Percentiles rank a stretch among this genome's conserved stretches.
phyloP scores from a whole-genome alignment of 306 rosid species.

The Mucuna pruriens region DNA sequence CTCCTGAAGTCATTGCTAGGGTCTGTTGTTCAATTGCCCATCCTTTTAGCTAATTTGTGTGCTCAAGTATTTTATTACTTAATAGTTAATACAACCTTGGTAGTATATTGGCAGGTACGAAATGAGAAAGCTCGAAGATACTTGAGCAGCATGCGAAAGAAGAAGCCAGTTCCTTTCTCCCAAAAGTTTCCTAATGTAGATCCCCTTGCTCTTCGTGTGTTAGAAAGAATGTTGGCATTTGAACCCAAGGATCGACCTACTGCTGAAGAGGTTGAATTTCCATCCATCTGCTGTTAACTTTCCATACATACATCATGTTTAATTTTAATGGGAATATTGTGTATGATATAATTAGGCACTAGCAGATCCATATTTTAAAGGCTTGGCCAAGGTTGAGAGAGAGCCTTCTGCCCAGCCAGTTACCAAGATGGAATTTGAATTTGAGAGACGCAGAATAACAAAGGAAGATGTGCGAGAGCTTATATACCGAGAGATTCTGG shows the following conservation, averaged over 20 bases:
- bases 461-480: slow-evolving; percentile 91
- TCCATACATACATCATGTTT: background rate
- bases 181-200: slow-evolving; percentile 88
- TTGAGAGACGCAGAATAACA: slow-evolving; percentile 38
- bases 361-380: slow-evolving; percentile 87
- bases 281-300: slow-evolving; percentile 4
- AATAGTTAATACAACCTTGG: background rate
- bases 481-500: slow-evolving; percentile 79
- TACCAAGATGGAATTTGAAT: slow-evolving; percentile 94
- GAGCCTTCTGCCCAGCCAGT: slow-evolving; percentile 91
- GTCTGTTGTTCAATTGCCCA: slow-evolving; percentile 46
- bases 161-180: slow-evolving; percentile 76
- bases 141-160: slow-evolving; percentile 86
- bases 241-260: slow-evolving; percentile 90
- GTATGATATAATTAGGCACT: slow-evolving; percentile 61
- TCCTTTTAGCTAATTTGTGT: slow-evolving; percentile 4
- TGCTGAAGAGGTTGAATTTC: slow-evolving; percentile 79
- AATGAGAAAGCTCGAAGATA: slow-evolving; percentile 93
- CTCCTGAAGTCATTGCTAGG: slow-evolving; percentile 81
- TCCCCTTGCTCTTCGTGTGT: slow-evolving; percentile 79
- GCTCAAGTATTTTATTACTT: background rate
- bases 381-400: slow-evolving; percentile 90
- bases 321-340: slow-evolving; percentile 17
- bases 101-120: slow-evolving; percentile 56
- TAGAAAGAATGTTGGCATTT: slow-evolving; percentile 91